A percentile compares a stretch with the other conserved stretches of the same genome.
Evolutionary conservation across 257 asterid species (phyloP).

Genomic region (Solanum bulbocastanum): DNA sequence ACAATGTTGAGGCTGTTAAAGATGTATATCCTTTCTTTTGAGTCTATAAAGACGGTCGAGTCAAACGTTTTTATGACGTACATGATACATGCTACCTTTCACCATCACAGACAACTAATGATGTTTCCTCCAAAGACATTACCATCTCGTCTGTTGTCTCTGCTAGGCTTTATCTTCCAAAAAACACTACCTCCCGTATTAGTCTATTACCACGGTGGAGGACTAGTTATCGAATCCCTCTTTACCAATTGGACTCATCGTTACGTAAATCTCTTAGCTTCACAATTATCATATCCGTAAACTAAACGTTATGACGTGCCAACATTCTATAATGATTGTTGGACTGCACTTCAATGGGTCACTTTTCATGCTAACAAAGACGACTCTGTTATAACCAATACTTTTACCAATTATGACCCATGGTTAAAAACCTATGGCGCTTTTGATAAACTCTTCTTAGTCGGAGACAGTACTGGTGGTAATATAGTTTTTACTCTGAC

Average conservation of each 20-base stretch:
- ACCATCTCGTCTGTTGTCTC: neutral
- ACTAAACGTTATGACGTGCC: neutral
- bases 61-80: neutral
- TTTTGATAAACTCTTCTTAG: neutral
- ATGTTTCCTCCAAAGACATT: neutral
- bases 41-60: neutral
- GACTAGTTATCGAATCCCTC: neutral
- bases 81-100: neutral
- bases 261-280: neutral
- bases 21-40: neutral
- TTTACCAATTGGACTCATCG: neutral
- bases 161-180: neutral
- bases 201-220: neutral
- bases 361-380: neutral
- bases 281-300: neutral
- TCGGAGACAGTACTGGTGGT: neutral
- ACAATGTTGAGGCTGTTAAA: neutral
- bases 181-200: neutral
- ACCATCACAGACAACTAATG: neutral
- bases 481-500: neutral
- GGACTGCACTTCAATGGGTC: neutral
- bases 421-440: neutral
- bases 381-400: neutral
- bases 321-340: neutral
- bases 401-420: neutral